These are phyloP conservation scores for Gracilaria gracilis DNA, from an alignment of 23 red algal genomes.

Conservation along the genomic window DNA sequence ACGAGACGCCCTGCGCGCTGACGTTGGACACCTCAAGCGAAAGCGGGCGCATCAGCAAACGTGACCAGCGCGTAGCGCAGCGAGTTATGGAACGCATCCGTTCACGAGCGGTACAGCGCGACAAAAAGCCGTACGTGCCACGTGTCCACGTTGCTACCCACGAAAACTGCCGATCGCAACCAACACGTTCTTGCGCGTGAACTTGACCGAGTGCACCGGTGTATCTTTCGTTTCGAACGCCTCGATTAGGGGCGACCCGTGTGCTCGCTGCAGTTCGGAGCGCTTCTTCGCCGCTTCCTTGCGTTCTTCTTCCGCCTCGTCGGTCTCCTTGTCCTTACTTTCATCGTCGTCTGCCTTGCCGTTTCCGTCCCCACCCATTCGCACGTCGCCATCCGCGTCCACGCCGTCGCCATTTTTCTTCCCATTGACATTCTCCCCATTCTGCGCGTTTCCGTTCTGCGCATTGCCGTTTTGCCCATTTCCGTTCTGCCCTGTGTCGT, in stretches of 20 bases:
- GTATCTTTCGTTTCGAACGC: slow-evolving; percentile 86
- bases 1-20: background rate
- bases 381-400: slow-evolving; percentile 18
- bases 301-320: slow-evolving; percentile 15
- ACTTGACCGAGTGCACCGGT: slow-evolving; percentile 75
- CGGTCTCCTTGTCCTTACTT: slow-evolving; percentile 13
- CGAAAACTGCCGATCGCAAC: slow-evolving; percentile 76
- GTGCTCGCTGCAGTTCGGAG: background rate
- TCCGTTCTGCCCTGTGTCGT: slow-evolving; percentile 18
- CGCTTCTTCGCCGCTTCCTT: slow-evolving; percentile 45
- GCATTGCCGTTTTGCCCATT: background rate
- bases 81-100: background rate
- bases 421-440: slow-evolving; percentile 4
- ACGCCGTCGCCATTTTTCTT: background rate
- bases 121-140: background rate
- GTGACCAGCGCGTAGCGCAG: slow-evolving; percentile 15
- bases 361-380: background rate
- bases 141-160: background rate
- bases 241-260: slow-evolving; percentile 22
- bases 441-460: background rate
- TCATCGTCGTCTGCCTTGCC: slow-evolving; percentile 4
- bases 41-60: slow-evolving; percentile 12
- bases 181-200: slow-evolving; percentile 87
- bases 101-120: background rate
- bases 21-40: slow-evolving; percentile 32